Base-by-base conservation (phyloP, 2,329 filamentous ascomycete species). In the Fonsecaea pedrosoi region DNA sequence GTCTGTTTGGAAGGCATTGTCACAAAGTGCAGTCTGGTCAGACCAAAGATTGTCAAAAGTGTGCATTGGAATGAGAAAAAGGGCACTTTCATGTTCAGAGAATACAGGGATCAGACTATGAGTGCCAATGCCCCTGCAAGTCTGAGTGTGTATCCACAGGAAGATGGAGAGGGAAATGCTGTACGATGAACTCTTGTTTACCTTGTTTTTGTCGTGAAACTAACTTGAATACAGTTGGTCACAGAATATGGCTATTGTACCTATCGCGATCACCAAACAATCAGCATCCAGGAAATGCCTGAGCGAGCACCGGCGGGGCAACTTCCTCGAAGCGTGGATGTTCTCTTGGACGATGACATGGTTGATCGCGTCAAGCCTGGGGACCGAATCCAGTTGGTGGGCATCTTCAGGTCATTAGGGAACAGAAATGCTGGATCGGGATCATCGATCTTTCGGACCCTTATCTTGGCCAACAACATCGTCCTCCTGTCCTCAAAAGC, bases 261-360 rank as follows among this genome's bases (percentile, higher is more conserved):
- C 59, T 99, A 97, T 80, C 87, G 94, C 75, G 95, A 99, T 77
- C 95, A 99, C 77, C 95, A 99, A 79, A 97, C 92, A 15, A 92
- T 99, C 67, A 97, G 94, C 0, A 97, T 99, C 72, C 95, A 99
- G 80, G 95, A 99, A 82, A 99, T 99, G 95, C 95, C 95, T 0
- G 95, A 99, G 79, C 86, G 94, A 73, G 95, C 95, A 1, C 95
- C 95, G 62, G 94, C 95, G 66, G 95, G 95, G 61, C 95, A 98
- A 82, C 86, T 99, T 70, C 95, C 95, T 67, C 90, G 95, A 62
- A 93, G 94, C 64, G 95, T 99, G 18, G 95, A 99, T 79, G 94
- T 98, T 13, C 94, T 99, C 73, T 83, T 99, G 71, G 95, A 99
- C 77, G 95, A 99, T 77, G 95, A 99, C 77, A 84, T 99, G 61